These are phyloP conservation scores for Lasiodiplodia sp. DNA, from an alignment of 2,329 filamentous ascomycete species.

Conservation along the genomic window DNA sequence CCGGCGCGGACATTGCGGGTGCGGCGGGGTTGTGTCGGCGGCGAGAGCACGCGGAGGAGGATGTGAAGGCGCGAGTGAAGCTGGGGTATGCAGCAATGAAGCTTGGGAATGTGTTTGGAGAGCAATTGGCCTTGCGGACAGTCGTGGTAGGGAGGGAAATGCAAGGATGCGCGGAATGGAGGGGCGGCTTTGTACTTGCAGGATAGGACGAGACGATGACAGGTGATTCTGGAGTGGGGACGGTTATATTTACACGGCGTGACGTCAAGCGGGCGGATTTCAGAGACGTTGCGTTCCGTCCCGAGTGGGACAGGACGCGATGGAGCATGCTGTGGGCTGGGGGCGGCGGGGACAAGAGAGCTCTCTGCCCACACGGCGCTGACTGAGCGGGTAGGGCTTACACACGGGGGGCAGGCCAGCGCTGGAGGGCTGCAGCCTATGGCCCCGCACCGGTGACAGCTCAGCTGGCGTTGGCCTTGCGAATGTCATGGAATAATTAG, in stretches of 20 bases:
- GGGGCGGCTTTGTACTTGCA: neutral
- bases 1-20: constrained; percentile 33
- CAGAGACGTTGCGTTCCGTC: neutral
- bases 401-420: neutral
- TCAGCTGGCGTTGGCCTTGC: constrained; percentile 7
- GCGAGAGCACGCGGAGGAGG: neutral
- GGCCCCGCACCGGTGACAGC: constrained; percentile 13
- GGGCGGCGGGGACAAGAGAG: neutral
- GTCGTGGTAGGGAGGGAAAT: neutral
- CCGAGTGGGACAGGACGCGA: constrained; percentile 1
- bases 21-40: neutral
- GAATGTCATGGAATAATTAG: neutral
- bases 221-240: neutral
- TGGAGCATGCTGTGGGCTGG: neutral
- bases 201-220: neutral
- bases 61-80: neutral
- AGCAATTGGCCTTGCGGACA: constrained; percentile 17
- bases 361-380: neutral
- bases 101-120: neutral
- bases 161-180: neutral
- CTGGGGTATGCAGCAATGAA: neutral
- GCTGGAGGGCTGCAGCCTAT: neutral
- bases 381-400: constrained; percentile 22
- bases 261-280: constrained; percentile 5
- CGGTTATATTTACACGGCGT: neutral